Base-by-base conservation (phyloP, 1,139 yeast species). In the Waltiozyma sp. region DNA sequence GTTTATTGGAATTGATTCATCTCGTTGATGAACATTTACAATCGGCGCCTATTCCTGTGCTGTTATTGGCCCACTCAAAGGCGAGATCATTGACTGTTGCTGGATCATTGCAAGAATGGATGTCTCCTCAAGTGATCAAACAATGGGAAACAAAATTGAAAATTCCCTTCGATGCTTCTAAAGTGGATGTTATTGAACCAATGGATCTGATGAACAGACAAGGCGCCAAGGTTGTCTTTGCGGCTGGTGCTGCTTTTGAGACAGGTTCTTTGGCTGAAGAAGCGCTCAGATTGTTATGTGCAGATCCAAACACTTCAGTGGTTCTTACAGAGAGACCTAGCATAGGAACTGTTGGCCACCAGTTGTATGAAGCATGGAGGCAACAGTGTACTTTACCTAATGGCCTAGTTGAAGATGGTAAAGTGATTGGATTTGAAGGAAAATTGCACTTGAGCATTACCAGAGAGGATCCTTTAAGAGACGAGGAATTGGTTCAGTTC, bases 31-130 rank as follows among this genome's bases (percentile, higher is more conserved):
- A 65, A 18, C 65, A 63, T 45, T 47, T 66, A 60, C 57, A 54
- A 33, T 52, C 56, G 46, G 59, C 59, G 0, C 65, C 64, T 43
- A 63, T 80, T 15, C 96, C 96, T 0, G 79, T 93, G 13, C 67
- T 85, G 40, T 72, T 87, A 50, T 64, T 85, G 26, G 79, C 95
- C 4, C 81, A 80, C 55, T 81, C 89, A 1, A 95, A 94, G 18
- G 76, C 87, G 1, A 79, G 91, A 56, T 74, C 85, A 2, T 64
- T 91, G 49, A 9, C 23, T 10, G 87, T 84, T 59, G 96, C 96
- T 0, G 77, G 88, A 18, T 82, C 87, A 45, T 83, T 91, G 79
- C 64, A 89, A 23, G 98, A 93, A 64, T 93, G 97, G 97, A 84
- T 91, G 91, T 79, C 94, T 0, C 75, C 89, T 1, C 73, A 78